Evolutionary conservation across 306 rosid genomes (phyloP).

Genomic region (Cajanus cajan): DNA sequence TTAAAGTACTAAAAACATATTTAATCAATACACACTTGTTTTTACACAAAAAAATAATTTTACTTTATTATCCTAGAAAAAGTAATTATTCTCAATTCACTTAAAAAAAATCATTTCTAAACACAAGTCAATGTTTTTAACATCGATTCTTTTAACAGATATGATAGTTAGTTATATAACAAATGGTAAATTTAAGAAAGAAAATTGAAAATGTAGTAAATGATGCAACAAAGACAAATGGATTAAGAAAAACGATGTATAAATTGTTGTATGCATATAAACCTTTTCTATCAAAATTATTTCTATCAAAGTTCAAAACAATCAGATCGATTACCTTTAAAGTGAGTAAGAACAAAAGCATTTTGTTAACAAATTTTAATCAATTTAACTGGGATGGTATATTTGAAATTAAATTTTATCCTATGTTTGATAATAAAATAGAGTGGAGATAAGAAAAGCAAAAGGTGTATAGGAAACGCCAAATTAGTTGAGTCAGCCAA

Average conservation of each 20-base stretch:
- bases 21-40: background rate
- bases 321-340: background rate
- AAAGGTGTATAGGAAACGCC: background rate
- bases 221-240: too few relatives aligned
- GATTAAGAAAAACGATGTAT: too few relatives aligned
- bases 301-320: too few relatives aligned
- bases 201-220: too few relatives aligned
- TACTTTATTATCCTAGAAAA: background rate
- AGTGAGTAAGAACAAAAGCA: background rate
- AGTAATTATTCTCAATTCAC: background rate
- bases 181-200: too few relatives aligned
- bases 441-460: background rate
- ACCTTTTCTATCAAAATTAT: too few relatives aligned
- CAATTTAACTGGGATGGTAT: too few relatives aligned
- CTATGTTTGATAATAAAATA: background rate
- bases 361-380: background rate
- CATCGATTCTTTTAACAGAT: background rate
- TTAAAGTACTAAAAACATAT: too few relatives aligned
- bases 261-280: too few relatives aligned
- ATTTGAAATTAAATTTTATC: background rate
- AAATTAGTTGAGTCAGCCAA: background rate
- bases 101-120: background rate
- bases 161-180: too few relatives aligned
- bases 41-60: background rate
- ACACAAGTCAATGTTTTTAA: too few relatives aligned